Evolutionary conservation across 2,329 filamentous ascomycete genomes (phyloP).

Genomic region (Aspergillus chevalieri): DNA sequence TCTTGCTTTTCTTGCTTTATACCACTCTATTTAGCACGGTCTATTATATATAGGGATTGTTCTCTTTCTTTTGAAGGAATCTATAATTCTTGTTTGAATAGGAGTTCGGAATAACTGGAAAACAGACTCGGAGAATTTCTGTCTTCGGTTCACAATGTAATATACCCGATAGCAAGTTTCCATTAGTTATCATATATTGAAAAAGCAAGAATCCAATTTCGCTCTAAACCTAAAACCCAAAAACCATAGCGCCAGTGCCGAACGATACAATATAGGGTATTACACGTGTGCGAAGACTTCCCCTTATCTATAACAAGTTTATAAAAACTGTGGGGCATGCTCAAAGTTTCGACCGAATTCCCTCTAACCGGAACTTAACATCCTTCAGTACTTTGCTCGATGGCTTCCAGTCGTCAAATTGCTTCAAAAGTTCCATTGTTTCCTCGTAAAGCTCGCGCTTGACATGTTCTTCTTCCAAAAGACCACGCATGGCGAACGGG

Average conservation of each 20-base stretch:
- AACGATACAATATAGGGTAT: not conserved
- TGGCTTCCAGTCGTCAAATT: slow-evolving; percentile 94
- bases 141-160: too few species aligned
- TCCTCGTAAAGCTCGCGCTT: slow-evolving; percentile 72
- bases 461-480: slow-evolving; percentile 87
- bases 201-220: not conserved
- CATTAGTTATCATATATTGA: not conserved
- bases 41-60: too few species aligned
- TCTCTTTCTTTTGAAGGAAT: too few species aligned
- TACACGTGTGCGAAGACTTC: not conserved
- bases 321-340: not conserved
- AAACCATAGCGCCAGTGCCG: not conserved
- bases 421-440: slow-evolving; percentile 68
- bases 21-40: too few species aligned
- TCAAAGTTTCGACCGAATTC: slow-evolving; percentile 74
- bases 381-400: slow-evolving; percentile 86
- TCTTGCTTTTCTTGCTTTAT: not conserved
- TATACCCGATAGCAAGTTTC: too few species aligned
- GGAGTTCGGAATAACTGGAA: too few species aligned
- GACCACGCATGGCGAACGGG: slow-evolving; percentile 90
- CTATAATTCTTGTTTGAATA: too few species aligned
- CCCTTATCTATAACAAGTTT: not conserved
- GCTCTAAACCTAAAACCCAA: not conserved
- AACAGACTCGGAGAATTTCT: too few species aligned
- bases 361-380: slow-evolving; percentile 90